phyloP scores from a whole-genome alignment of 768 basidiomycete species.

The Lactifluus pinguis region DNA sequence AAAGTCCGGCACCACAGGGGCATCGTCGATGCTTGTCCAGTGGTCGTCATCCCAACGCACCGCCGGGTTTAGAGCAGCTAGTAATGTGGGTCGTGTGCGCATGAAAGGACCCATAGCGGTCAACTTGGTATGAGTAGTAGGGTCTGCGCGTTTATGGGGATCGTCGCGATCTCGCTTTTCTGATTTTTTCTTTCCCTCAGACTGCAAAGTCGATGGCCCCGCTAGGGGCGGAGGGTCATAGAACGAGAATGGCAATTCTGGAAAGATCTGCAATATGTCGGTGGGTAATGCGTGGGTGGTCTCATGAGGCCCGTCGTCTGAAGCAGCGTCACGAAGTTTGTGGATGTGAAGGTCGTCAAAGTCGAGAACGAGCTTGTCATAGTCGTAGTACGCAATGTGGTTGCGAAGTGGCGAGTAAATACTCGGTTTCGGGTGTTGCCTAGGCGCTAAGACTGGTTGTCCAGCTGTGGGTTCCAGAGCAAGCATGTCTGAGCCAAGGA shows the following conservation, averaged over 20 bases:
- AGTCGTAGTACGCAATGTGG: slow-evolving; percentile 39
- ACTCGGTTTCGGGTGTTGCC: slow-evolving; percentile 34
- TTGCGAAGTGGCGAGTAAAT: slow-evolving; percentile 52
- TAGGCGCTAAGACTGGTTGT: background rate
- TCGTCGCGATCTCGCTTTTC: slow-evolving; percentile 57
- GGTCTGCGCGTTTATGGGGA: slow-evolving; percentile 70
- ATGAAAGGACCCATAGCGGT: slow-evolving; percentile 72
- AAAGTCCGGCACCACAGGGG: slow-evolving; percentile 13
- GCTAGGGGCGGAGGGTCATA: slow-evolving; percentile 32
- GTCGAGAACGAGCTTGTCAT: slow-evolving; percentile 44
- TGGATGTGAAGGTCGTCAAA: slow-evolving; percentile 35
- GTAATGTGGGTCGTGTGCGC: slow-evolving; percentile 71
- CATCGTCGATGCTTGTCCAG: slow-evolving; percentile 55
- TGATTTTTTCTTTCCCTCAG: slow-evolving; percentile 26
- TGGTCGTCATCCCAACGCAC: slow-evolving; percentile 57
- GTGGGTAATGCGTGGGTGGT: slow-evolving; percentile 27
- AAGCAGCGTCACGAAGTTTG: slow-evolving; percentile 4
- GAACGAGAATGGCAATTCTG: slow-evolving; percentile 63
- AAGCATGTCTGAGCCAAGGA: background rate
- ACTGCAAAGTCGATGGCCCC: slow-evolving; percentile 3
- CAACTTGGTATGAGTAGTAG: slow-evolving; percentile 66
- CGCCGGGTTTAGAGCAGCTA: slow-evolving; percentile 78
- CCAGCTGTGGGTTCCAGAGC: slow-evolving; percentile 1
- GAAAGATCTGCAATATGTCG: slow-evolving; percentile 67
- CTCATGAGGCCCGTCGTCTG: slow-evolving; percentile 16